phyloP scores from a whole-genome alignment of 352 stramenopile genomes.

The Phytopythium ostracodes region DNA sequence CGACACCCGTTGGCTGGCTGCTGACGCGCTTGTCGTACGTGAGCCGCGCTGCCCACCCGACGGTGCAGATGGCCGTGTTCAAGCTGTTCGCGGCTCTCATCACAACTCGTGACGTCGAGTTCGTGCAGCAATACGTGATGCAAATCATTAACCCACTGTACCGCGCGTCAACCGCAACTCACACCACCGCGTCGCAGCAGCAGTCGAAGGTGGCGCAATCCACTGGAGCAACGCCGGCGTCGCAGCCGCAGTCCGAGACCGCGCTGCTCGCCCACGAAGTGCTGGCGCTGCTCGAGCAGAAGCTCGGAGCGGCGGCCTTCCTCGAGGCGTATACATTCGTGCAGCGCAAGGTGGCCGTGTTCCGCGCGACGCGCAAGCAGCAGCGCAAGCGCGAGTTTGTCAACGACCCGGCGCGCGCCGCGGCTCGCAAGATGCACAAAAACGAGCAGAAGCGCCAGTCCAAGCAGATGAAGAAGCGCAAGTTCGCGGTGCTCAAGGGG shows the following conservation, averaged over 20 bases:
- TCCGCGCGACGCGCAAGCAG: constrained; percentile 67
- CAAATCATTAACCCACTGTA: constrained; percentile 86
- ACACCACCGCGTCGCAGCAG: constrained; percentile 35
- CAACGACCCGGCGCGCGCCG: constrained; percentile 64
- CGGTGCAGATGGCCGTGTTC: constrained; percentile 72
- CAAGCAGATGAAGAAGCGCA: constrained; percentile 88
- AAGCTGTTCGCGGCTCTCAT: constrained; percentile 85
- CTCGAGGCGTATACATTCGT: constrained; percentile 83
- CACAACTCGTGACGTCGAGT: constrained; percentile 41
- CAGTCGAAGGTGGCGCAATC: constrained; percentile 15
- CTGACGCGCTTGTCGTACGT: constrained; percentile 83
- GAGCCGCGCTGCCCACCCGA: constrained; percentile 40
- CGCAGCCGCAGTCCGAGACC: constrained; percentile 30
- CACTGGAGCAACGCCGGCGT: neutral
- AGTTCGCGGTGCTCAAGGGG: constrained; percentile 83
- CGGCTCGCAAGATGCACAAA: constrained; percentile 80
- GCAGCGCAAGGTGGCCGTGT: constrained; percentile 71
- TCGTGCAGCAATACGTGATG: constrained; percentile 57
- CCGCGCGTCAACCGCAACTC: constrained; percentile 48
- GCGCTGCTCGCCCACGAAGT: constrained; percentile 79
- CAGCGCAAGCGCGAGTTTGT: constrained; percentile 79
- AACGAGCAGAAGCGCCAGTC: constrained; percentile 77
- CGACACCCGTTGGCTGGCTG: constrained; percentile 76
- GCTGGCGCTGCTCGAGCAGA: constrained; percentile 80
- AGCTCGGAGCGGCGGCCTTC: constrained; percentile 68